Evolutionary conservation across 2,329 filamentous ascomycete genomes (phyloP), one percentile per base, ranked within the genome.

Genomic region (Aspergillus sp.): DNA sequence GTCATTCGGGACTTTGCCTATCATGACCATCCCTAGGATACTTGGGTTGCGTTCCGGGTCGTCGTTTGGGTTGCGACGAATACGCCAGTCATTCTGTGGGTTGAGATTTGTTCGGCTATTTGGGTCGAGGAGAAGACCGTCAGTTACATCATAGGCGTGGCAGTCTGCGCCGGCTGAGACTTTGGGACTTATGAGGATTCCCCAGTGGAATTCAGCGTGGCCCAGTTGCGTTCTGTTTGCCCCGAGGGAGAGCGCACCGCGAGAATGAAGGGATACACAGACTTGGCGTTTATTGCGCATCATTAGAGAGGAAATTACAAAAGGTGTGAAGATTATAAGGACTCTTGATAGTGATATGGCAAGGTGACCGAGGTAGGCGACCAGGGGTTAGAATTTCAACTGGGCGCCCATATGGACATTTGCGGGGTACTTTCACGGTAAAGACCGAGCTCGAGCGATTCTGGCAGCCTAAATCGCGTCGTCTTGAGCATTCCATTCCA

Each of bases 171-270:
- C 42, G 6, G 32, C 47, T 5, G 56, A 31, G 20, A 22, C 26
- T 24, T 63, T 63, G n/a, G 53, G 64, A 4, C 55, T 52, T 45
- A 63, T 54, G 14, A 66, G 51, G 14, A 67, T 56, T 1, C 57
- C 64, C 65, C 58, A 67, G 52, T 67, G 62, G 54, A 61, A 66
- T 6, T 61, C 62, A 1, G 60, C 50, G 29, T 52, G 36, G 16
- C 58, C 60, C 9, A 64, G 47, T 18, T 39, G 51, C 16, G 49
- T 39, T 47, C 57, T 53, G 16, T 57, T 49, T 9, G 50, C 36
- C 9, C 50, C 20, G 26, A 60, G 18, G 4, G 62, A 64, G 49
- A 62, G 20, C 12, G 32, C 36, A 31, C 54, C 53, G 5, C 57
- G 57, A 6, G 60, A 45, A 39, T 59, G 39, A 12, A 59, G 53